These are phyloP conservation scores for Populus ilicifolia DNA, from an alignment of 345 rosid species.

Conservation along the genomic window DNA sequence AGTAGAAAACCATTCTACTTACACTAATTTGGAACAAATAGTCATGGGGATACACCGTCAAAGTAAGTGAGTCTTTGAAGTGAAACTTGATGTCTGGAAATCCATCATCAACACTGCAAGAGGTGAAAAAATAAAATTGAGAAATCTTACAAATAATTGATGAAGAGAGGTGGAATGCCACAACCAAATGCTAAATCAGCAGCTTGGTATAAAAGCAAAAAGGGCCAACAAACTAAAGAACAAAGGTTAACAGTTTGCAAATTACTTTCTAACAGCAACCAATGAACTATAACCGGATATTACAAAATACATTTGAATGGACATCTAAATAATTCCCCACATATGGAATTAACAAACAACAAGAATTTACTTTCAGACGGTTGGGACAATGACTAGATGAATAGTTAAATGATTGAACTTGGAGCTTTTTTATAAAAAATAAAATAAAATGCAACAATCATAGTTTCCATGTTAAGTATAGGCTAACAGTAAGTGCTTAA, in stretches of 20 bases:
- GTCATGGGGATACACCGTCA: slow-evolving; percentile 61
- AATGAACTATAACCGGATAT: not conserved
- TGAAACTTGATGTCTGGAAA: slow-evolving; percentile 66
- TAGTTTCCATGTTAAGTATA: not conserved
- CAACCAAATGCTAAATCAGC: not conserved
- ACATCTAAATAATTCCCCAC: not conserved
- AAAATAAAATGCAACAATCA: not conserved
- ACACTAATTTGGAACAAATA: slow-evolving; percentile 63
- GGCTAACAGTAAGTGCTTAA: not conserved
- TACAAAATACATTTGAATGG: not conserved
- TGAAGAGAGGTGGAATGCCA: not conserved
- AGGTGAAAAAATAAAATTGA: slow-evolving; percentile 7
- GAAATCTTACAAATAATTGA: not conserved
- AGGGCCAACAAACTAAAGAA: too few relatives aligned
- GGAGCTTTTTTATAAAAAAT: not conserved
- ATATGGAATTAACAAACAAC: not conserved
- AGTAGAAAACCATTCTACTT: slow-evolving; percentile 26
- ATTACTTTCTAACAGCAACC: not conserved
- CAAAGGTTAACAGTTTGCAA: too few relatives aligned
- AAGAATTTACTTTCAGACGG: not conserved
- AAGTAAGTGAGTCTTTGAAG: slow-evolving; percentile 56
- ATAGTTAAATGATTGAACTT: not conserved
- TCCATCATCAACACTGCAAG: slow-evolving; percentile 57
- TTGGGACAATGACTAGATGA: not conserved
- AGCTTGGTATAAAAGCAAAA: not conserved